Evolutionary conservation across 805 yeast species (phyloP), one percentile per base, ranked within the genome.

Genomic region (Metschnikowia drakensbergensis): DNA sequence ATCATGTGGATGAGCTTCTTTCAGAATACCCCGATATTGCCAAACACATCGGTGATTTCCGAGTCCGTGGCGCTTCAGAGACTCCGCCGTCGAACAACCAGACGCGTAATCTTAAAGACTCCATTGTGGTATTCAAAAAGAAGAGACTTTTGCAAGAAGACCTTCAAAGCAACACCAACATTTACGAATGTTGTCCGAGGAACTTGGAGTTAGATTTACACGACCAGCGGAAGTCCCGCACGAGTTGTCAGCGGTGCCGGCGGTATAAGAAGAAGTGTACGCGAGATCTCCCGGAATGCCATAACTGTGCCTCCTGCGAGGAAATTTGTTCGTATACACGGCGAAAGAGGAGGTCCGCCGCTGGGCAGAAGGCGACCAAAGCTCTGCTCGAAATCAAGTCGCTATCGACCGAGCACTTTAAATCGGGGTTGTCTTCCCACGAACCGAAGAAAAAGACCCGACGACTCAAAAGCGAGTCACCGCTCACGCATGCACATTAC

Each of bases 211-310:
- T 59, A 17, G 65, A 59, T 36, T 31, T 43, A n/a, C 46, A 51
- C 8, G 61, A 60, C 45, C 49, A 49, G n/a, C 45, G 58, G 29
- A 58, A 53, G 47, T 56, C 69, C 0, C 60, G 59, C 30, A 53
- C 57, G 25, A 64, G 67, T 50, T 66, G 71, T 43, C 46, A 59
- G 22, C 56, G 70, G n/a, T 66, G 71, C 47, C 63, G 68, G 9
- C 59, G 62, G 40, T 61, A 56, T 46, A 66, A 66, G 45, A 62
- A 63, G 49, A 66, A 60, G 45, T 66, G 71, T 51, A 58, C 68
- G 5, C 53, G 71, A 23, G 56, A 52, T 13, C 51, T 65, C 4
- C 71, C 71, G 3, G 71, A 66, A 45, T 66, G 71, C 46, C 43
- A 55, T 26, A 63, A 62, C 47, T 66, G 71, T 43, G 48, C 49